Conservation (phyloP, 768 basidiomycete species). For the Tulasnella sp. region DNA sequence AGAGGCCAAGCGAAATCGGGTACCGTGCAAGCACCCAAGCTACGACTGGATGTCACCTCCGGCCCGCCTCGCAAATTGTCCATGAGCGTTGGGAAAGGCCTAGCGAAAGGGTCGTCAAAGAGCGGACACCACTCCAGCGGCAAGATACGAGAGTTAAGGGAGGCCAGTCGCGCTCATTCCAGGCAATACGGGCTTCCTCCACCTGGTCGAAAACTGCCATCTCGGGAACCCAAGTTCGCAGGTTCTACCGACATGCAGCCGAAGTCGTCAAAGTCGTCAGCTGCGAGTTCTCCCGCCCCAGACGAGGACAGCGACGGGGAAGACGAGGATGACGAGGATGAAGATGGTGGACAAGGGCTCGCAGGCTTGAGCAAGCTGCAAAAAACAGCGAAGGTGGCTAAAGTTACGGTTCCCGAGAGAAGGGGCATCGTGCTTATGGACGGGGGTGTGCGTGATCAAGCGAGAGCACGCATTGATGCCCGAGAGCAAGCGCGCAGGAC, state of each 20-base stretch:
- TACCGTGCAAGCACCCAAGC: no score
- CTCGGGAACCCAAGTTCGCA: neutral
- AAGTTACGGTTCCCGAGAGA: constrained; percentile 50
- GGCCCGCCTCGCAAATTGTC: no score
- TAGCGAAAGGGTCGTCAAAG: no score
- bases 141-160: constrained; percentile 10
- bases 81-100: no score
- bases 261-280: no score
- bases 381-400: constrained; percentile 37
- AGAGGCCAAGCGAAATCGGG: neutral
- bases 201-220: neutral
- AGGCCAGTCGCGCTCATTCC: neutral
- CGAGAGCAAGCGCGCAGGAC: constrained; percentile 52
- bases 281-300: neutral
- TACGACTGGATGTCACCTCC: no score
- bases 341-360: constrained; percentile 26
- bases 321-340: constrained; percentile 19
- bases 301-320: constrained; percentile 17
- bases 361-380: constrained; percentile 49
- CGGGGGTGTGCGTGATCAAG: constrained; percentile 32
- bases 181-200: neutral
- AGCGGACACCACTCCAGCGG: neutral
- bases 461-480: constrained; percentile 38
- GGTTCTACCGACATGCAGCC: neutral
- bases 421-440: constrained; percentile 34